Evolutionary conservation across 805 yeast genomes (phyloP).

Genomic region (Ogataea polymorpha): DNA sequence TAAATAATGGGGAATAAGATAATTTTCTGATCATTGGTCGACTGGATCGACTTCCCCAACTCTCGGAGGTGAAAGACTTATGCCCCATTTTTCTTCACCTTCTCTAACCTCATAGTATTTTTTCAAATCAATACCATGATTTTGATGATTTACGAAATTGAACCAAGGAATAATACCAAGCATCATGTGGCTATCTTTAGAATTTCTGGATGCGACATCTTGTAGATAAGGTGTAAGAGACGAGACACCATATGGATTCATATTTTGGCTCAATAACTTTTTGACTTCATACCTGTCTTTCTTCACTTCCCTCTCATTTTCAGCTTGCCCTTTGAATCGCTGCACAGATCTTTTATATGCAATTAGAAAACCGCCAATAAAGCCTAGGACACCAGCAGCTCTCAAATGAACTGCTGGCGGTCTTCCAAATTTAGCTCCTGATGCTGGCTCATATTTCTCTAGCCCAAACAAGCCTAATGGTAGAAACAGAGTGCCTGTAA

Average conservation of each 20-base stretch:
- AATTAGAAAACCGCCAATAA: slow-evolving; percentile 67
- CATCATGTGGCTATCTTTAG: slow-evolving; percentile 63
- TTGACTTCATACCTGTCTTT: slow-evolving; percentile 76
- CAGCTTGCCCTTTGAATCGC: slow-evolving; percentile 77
- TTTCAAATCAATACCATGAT: slow-evolving; percentile 72
- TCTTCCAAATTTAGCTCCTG: slow-evolving; percentile 43
- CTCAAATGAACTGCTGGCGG: slow-evolving; percentile 57
- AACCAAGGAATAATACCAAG: slow-evolving; percentile 75
- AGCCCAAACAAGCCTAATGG: slow-evolving; percentile 45
- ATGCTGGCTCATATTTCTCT: slow-evolving; percentile 46
- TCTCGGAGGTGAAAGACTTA: slow-evolving; percentile 42
- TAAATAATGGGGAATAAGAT: too few relatives aligned
- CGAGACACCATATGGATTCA: slow-evolving; percentile 63
- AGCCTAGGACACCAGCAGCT: slow-evolving; percentile 60
- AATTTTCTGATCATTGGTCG: too few relatives aligned
- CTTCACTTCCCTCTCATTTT: slow-evolving; percentile 65
- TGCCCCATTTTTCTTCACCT: slow-evolving; percentile 59
- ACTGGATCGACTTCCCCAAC: too few relatives aligned
- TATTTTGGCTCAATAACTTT: slow-evolving; percentile 58
- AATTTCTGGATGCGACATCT: slow-evolving; percentile 72
- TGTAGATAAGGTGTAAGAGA: slow-evolving; percentile 66
- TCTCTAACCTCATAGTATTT: slow-evolving; percentile 55
- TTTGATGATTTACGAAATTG: slow-evolving; percentile 75
- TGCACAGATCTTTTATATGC: slow-evolving; percentile 66
- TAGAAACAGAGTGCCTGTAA: slow-evolving; percentile 44